Evolutionary conservation across 352 stramenopile species (phyloP).

Genomic region (Phytopythium montanum): DNA sequence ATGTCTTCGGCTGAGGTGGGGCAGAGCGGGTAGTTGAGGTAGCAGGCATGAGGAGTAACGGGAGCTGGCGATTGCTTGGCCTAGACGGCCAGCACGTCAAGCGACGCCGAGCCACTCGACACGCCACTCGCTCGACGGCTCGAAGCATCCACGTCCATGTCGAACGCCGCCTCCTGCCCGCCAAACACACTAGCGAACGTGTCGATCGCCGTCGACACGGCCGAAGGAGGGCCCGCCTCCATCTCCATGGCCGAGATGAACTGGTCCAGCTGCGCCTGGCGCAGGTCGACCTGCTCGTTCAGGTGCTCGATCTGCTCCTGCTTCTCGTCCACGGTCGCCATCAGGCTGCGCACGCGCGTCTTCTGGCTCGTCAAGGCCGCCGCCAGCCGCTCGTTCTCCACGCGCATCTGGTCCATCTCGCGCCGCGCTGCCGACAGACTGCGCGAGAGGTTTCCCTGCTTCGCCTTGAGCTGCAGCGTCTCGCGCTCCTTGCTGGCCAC

Average conservation of each 20-base stretch:
- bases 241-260: conserved; percentile 33
- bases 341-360: conserved; percentile 46
- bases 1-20: not conserved
- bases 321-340: conserved; percentile 58
- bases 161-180: not conserved
- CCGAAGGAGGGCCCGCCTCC: not conserved
- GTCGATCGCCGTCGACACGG: conserved; percentile 23
- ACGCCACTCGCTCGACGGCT: not conserved
- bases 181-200: conserved; percentile 11
- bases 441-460: conserved; percentile 36
- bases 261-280: conserved; percentile 47
- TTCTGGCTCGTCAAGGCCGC: conserved; percentile 54
- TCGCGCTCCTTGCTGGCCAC: conserved; percentile 53
- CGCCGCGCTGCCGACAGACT: conserved; percentile 49
- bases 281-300: conserved; percentile 49
- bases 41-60: not conserved
- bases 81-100: conserved; percentile 1
- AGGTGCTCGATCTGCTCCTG: conserved; percentile 64
- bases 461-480: conserved; percentile 54
- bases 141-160: not conserved
- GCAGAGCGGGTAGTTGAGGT: not conserved
- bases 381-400: conserved; percentile 50
- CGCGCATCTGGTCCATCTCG: conserved; percentile 49
- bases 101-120: not conserved
- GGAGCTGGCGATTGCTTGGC: not conserved